These are phyloP conservation scores for Penicillium paneum DNA, from an alignment of 2,329 filamentous ascomycete genomes.

Conservation along the genomic window DNA sequence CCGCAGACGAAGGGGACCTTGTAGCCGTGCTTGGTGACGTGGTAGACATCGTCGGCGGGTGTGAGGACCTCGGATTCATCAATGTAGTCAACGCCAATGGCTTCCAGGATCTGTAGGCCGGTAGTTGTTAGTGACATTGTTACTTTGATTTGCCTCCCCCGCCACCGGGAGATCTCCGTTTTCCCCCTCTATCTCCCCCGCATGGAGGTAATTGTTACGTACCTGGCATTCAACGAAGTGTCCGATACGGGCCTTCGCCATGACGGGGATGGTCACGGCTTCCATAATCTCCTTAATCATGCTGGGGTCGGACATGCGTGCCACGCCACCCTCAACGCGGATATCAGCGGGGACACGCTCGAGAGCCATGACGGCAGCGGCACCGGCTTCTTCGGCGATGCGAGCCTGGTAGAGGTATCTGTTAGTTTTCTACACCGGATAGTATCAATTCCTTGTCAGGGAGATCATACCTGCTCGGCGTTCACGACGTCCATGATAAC, in stretches of 20 bases:
- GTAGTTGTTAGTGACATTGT: constrained; percentile 3
- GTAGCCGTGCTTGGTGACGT: constrained; percentile 85
- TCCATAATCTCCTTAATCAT: constrained; percentile 96
- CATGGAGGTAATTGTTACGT: constrained; percentile 19
- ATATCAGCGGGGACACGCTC: constrained; percentile 98
- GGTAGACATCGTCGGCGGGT: constrained; percentile 82
- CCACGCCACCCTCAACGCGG: constrained; percentile 84
- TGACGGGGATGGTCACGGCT: constrained; percentile 94
- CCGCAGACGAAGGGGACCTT: constrained; percentile 91
- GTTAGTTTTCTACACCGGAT: background rate
- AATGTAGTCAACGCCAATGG: constrained; percentile 93
- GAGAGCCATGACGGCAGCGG: constrained; percentile 95
- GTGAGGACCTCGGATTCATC: constrained; percentile 98
- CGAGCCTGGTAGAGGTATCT: constrained; percentile 60
- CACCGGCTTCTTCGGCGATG: constrained; percentile 95
- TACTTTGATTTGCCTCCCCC: background rate
- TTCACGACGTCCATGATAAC: constrained; percentile 99
- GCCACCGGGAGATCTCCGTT: background rate
- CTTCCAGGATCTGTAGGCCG: constrained; percentile 73
- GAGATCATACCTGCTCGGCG: constrained; percentile 64
- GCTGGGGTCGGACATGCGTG: constrained; percentile 90
- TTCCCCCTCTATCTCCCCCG: background rate
- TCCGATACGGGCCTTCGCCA: constrained; percentile 97
- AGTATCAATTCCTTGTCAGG: background rate
- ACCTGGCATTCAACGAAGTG: constrained; percentile 96